Percentiles rank a stretch among this genome's conserved stretches.
Evolutionary conservation across 306 rosid species (phyloP).

Genomic region (Dalbergia oliveri): DNA sequence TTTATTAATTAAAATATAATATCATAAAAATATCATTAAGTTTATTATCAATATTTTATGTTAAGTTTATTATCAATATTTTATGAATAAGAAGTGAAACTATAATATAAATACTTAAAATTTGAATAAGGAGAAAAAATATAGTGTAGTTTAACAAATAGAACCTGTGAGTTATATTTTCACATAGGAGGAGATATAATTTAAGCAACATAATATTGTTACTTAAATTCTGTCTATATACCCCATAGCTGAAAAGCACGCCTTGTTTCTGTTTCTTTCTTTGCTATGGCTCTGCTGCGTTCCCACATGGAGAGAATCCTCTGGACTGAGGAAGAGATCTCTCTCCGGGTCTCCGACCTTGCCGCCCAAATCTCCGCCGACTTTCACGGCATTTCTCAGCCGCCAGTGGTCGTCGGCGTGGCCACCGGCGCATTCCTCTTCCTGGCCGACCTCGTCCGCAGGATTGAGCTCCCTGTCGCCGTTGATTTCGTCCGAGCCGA

Average conservation of each 20-base stretch:
- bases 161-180: no score
- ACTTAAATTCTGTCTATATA: background rate
- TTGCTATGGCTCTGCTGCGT: constrained; percentile 51
- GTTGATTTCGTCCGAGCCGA: constrained; percentile 76
- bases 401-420: constrained; percentile 77
- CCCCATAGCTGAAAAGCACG: background rate
- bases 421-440: constrained; percentile 89
- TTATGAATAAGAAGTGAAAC: no score
- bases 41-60: no score
- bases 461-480: constrained; percentile 63
- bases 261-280: background rate
- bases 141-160: no score
- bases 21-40: no score
- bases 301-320: constrained; percentile 71
- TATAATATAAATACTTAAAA: no score
- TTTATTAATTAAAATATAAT: no score
- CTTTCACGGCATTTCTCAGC: constrained; percentile 41
- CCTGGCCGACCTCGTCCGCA: constrained; percentile 84
- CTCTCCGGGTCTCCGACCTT: constrained; percentile 68
- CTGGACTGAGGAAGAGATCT: constrained; percentile 74
- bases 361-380: constrained; percentile 69
- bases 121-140: no score
- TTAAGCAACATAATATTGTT: no score
- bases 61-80: no score
- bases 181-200: no score